Evolutionary conservation across 805 yeast species (phyloP), one percentile per base, ranked within the genome.

Genomic region (Cyberlindnera mrakii): DNA sequence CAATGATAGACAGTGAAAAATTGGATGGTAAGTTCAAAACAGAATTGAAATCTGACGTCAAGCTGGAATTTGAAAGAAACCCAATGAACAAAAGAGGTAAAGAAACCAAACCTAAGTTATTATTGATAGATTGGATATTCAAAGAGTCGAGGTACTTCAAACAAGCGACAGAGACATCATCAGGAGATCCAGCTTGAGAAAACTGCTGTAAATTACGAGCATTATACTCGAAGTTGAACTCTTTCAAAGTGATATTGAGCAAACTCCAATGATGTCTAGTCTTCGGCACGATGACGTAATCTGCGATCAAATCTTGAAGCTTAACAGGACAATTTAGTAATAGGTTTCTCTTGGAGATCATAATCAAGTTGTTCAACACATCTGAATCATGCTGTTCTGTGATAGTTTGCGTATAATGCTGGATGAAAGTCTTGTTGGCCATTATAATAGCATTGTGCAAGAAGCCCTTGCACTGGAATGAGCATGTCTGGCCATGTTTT

Each of bases 371-470:
- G 18, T 42, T 35, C 17, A 50, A 39, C 48, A 46, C 49, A 54
- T 53, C 41, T 53, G 54, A 39, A 29, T 42, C 41, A 6, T 33
- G 20, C 20, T 19, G 37, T 3, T 31, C 33, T 4, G 20, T 32
- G 42, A 3, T 41, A 35, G 20, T 27, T 42, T 36, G 33, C 30
- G 44, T 37, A 16, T 44, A 39, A 40, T 42, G 42, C 39, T 44
- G 42, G 35, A 36, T 41, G 33, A 50, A 51, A 32, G 54, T 66
- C 51, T 72, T 75, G 50, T 75, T 76, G 8, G 75, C 68, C 50
- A 76, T 63, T 14, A 77, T 76, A 16, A 77, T 71, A 0, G 79
- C 67, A 53, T 76, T 75, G 48, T 78, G 82, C 9, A 77, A 55
- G 23, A 65, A 63, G 46, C 70, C 66, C 39, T 67, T 67, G 48